Evolutionary conservation across 148 eudicot genomes (phyloP).

Genomic region (Dysphania ambrosioides): DNA sequence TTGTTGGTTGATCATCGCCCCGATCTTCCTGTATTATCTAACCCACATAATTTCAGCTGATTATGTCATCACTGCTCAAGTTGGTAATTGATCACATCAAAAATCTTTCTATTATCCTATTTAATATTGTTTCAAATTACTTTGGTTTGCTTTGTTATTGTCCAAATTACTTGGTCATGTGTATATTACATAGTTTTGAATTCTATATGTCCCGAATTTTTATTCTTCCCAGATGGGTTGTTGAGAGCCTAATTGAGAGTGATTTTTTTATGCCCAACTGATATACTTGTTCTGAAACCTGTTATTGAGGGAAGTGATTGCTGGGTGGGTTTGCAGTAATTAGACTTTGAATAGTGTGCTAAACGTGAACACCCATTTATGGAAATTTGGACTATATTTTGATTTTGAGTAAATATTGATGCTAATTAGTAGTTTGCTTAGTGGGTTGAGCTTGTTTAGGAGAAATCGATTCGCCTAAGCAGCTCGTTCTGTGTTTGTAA

Average conservation of each 20-base stretch:
- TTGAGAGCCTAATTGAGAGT: background rate
- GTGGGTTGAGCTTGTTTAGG: background rate
- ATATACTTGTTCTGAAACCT: no score
- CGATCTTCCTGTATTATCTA: constrained; percentile 24
- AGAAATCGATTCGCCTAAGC: background rate
- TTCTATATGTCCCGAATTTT: background rate
- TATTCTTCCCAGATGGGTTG: background rate
- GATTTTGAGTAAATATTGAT: background rate
- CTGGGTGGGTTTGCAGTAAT: background rate
- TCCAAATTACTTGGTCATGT: background rate
- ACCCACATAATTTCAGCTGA: constrained; percentile 39
- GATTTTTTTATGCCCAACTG: no score
- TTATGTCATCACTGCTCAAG: constrained; percentile 51
- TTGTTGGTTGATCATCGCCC: constrained; percentile 7
- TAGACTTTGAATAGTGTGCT: background rate
- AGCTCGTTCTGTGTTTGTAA: no score
- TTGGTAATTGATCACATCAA: constrained; percentile 53
- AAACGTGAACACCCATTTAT: background rate
- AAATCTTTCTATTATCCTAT: background rate
- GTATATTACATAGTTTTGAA: background rate
- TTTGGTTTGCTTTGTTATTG: background rate
- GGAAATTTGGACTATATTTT: background rate
- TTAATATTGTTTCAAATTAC: background rate
- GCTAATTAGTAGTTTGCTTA: background rate
- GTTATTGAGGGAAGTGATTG: no score